Evolutionary conservation across 208 protist species (phyloP).

Genomic region (Acanthamoeba lenticulata): DNA sequence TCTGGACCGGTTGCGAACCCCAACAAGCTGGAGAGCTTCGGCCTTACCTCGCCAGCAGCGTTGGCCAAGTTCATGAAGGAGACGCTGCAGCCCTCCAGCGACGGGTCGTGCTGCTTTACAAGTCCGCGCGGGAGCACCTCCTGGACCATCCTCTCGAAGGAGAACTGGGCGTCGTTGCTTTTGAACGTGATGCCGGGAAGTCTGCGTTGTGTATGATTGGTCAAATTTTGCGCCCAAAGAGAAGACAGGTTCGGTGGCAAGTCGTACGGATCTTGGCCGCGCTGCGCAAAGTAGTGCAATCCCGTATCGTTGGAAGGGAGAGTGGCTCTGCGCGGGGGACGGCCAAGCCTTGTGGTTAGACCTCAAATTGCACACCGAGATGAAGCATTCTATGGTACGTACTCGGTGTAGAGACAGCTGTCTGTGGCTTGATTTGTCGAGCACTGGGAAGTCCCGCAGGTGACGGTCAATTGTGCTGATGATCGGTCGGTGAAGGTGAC

Average conservation of each 20-base stretch:
- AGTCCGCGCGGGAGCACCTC: neutral
- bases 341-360: neutral
- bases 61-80: neutral
- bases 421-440: too few species aligned
- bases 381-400: too few species aligned
- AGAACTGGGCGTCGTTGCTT: neutral
- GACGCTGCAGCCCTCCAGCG: neutral
- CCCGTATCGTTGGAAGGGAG: constrained; percentile 8
- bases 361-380: too few species aligned
- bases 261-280: neutral
- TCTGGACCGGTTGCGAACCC: neutral
- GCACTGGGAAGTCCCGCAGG: too few species aligned
- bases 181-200: neutral
- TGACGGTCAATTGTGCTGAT: too few species aligned
- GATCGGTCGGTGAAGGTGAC: too few species aligned
- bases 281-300: neutral
- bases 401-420: too few species aligned
- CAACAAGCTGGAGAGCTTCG: neutral
- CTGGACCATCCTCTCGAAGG: neutral
- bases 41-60: neutral
- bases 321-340: neutral
- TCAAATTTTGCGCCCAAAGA: neutral
- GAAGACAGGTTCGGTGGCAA: neutral
- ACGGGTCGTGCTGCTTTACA: neutral
- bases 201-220: neutral